Evolutionary conservation across 495 filamentous ascomycete genomes (phyloP).

Genomic region (Daldinia caldariorum): DNA sequence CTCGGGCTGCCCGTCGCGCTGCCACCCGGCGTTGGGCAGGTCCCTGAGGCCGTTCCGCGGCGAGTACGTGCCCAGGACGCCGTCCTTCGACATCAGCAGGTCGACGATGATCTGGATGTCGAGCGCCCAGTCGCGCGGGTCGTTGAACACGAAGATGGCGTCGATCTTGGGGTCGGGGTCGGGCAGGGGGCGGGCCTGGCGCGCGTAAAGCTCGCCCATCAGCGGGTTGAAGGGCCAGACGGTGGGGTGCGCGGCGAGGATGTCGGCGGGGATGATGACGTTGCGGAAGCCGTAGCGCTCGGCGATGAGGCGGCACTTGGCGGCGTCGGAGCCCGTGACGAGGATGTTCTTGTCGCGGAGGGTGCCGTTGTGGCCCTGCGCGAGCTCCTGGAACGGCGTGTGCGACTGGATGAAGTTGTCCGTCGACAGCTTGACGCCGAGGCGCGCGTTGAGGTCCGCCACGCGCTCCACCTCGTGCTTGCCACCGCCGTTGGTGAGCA

Average conservation of each 20-base stretch:
- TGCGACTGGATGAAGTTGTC: slow-evolving; percentile 84
- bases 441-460: slow-evolving; percentile 70
- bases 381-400: slow-evolving; percentile 75
- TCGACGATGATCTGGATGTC: slow-evolving; percentile 85
- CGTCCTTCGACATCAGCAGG: slow-evolving; percentile 75
- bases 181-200: slow-evolving; percentile 70
- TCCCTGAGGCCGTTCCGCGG: slow-evolving; percentile 56
- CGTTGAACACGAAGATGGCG: slow-evolving; percentile 89
- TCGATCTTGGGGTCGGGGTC: slow-evolving; percentile 71
- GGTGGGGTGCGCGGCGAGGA: slow-evolving; percentile 73
- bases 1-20: slow-evolving; percentile 78
- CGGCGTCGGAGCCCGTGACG: slow-evolving; percentile 82
- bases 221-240: slow-evolving; percentile 83
- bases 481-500: slow-evolving; percentile 90
- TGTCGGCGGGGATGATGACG: slow-evolving; percentile 86
- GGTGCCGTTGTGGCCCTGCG: slow-evolving; percentile 44
- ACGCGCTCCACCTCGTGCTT: slow-evolving; percentile 78
- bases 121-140: slow-evolving; percentile 93
- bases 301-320: slow-evolving; percentile 79
- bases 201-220: slow-evolving; percentile 67
- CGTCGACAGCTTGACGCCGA: slow-evolving; percentile 65
- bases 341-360: slow-evolving; percentile 78
- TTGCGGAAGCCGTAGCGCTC: slow-evolving; percentile 84
- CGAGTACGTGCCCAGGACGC: slow-evolving; percentile 81
- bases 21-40: slow-evolving; percentile 75